phyloP scores from a whole-genome alignment of 2,329 filamentous ascomycete species.

The Hymenoscyphus fructigenus region DNA sequence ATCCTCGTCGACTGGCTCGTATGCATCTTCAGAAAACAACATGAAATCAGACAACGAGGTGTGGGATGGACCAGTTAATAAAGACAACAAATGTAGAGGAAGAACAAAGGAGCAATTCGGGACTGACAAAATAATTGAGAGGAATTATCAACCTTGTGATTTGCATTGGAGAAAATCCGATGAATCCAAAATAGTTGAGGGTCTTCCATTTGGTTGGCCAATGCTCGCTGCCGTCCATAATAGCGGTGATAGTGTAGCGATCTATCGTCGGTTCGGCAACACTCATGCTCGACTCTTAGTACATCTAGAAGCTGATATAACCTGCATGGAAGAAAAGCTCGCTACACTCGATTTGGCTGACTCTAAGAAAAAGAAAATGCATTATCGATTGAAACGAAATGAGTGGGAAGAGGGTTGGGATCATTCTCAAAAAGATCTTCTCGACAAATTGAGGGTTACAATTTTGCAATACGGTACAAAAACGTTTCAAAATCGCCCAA shows the following conservation, averaged over 20 bases:
- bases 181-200: no score
- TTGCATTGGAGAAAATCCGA: no score
- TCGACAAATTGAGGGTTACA: slow-evolving; percentile 16
- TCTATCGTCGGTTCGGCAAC: slow-evolving; percentile 18
- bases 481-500: background rate
- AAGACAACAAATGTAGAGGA: no score
- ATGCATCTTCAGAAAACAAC: no score
- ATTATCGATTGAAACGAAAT: slow-evolving; percentile 12
- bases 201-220: slow-evolving; percentile 16
- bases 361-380: background rate
- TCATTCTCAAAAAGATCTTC: slow-evolving; percentile 16
- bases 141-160: no score
- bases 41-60: no score
- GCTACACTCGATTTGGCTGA: slow-evolving; percentile 12
- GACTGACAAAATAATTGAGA: no score
- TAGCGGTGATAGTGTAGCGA: slow-evolving; percentile 9
- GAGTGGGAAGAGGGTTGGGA: slow-evolving; percentile 18
- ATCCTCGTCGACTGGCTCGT: no score
- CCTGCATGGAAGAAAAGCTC: slow-evolving; percentile 11
- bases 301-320: slow-evolving; percentile 19
- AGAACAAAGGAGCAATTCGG: no score
- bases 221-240: slow-evolving; percentile 21
- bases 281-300: slow-evolving; percentile 18
- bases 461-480: slow-evolving; percentile 19
- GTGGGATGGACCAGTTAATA: no score